Evolutionary conservation across 495 filamentous ascomycete genomes (phyloP).

Genomic region (Aspergillus diversus): DNA sequence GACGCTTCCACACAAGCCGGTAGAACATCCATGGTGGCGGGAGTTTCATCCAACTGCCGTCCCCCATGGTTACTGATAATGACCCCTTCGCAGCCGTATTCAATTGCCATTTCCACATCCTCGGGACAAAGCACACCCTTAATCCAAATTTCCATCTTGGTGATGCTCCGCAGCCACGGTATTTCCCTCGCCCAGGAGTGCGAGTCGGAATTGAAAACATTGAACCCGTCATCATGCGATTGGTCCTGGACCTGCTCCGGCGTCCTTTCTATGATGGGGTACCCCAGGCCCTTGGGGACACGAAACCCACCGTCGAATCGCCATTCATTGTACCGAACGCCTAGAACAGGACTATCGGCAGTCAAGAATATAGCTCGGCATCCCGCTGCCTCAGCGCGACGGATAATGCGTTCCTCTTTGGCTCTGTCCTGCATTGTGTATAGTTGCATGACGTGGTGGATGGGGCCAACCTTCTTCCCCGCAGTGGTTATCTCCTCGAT

Average conservation of each 20-base stretch:
- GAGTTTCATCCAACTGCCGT: constrained; percentile 65
- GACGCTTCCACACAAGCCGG: constrained; percentile 66
- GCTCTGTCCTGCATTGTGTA: not conserved
- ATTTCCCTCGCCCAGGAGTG: constrained; percentile 61
- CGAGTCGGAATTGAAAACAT: constrained; percentile 63
- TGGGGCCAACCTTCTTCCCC: constrained; percentile 25
- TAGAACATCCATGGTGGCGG: constrained; percentile 62
- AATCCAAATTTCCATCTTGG: constrained; percentile 58
- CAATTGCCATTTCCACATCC: constrained; percentile 57
- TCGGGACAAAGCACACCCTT: constrained; percentile 60
- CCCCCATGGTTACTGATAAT: constrained; percentile 75
- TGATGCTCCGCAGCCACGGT: constrained; percentile 50
- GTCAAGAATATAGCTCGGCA: constrained; percentile 74
- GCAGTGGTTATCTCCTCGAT: constrained; percentile 59
- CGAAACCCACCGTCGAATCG: constrained; percentile 39
- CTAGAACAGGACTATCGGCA: constrained; percentile 82
- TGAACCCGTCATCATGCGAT: constrained; percentile 55
- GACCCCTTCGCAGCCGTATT: constrained; percentile 60
- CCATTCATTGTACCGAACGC: constrained; percentile 50
- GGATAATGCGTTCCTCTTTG: constrained; percentile 33
- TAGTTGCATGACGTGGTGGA: constrained; percentile 66
- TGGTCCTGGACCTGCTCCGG: constrained; percentile 67
- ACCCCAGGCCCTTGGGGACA: constrained; percentile 35
- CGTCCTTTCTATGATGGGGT: constrained; percentile 58
- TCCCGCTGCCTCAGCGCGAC: constrained; percentile 43